Base-by-base conservation (phyloP, 345 rosid genomes). In the Pistacia vera region DNA sequence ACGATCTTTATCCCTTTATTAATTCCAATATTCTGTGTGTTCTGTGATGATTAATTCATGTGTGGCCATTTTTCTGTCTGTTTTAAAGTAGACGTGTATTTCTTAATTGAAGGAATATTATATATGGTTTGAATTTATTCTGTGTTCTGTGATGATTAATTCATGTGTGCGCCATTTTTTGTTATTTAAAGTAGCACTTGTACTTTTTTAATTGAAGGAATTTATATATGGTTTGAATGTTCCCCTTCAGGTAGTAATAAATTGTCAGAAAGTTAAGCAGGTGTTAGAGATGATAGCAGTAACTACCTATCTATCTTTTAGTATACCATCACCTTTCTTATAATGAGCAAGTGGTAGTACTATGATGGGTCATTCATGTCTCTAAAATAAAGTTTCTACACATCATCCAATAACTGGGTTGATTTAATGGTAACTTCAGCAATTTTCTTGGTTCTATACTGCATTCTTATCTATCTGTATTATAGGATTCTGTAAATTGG, bases 1-100 rank as follows among this genome's bases (percentile, higher is more conserved):
- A 74, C 69, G 18, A 72, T 68, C 6, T 58, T 51, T n/a, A 4
- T 3, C 65, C n/a, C 68, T 59, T 16, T 56, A 30, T 74, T 49
- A 59, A 64, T 64, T 58, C 4, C 36, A 25, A 11, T 61, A 3
- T 52, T 38, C 33, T 48, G 12, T 20, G 62, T 55, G 33, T 46
- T 38, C 11, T 33, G 1, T 33, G n/a, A 68, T 62, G 8, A 28
- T 44, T 44, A 14, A 35, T 22, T 5, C 57, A 28, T 16, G 4
- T 25, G 25, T 12, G 8, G 38, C 60, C 1, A 22, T 20, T 22
- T 18, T 22, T 17, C 11, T 4, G 2, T 17, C 38, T 7, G 14
- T 41, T 57, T 71, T 38, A 41, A 20, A 22, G 20, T 1, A 13
- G 2, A 22, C 6, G 6, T 28, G 13, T 14, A 13, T 13, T 5